Conservation (phyloP, 257 asterid species). For the Eucommia ulmoides region DNA sequence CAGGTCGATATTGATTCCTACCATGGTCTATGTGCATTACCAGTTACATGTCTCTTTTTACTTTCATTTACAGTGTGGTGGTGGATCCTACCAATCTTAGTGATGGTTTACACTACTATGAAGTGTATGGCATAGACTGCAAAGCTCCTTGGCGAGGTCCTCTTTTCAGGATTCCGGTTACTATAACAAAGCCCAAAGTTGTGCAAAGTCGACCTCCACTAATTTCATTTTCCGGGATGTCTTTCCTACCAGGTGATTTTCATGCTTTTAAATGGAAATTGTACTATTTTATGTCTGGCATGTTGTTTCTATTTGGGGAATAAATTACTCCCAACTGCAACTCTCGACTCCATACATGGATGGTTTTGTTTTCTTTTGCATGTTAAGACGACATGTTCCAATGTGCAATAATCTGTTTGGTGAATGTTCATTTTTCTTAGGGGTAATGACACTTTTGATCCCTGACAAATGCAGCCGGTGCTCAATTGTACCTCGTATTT, state of each 20-base stretch:
- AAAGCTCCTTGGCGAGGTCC: conserved; percentile 98
- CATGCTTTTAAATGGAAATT: conserved; percentile 1
- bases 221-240: conserved; percentile 47
- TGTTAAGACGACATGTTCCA: too few relatives aligned
- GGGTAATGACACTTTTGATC: too few relatives aligned
- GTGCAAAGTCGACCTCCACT: conserved; percentile 64
- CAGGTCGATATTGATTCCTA: too few relatives aligned
- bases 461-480: too few relatives aligned
- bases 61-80: conserved; percentile 50
- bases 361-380: too few relatives aligned
- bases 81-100: conserved; percentile 80
- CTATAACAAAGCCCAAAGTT: conserved; percentile 71
- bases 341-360: background rate
- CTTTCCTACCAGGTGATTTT: conserved; percentile 69
- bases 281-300: background rate
- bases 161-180: conserved; percentile 82
- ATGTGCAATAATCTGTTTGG: too few relatives aligned
- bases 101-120: conserved; percentile 87
- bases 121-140: conserved; percentile 79
- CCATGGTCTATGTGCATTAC: background rate
- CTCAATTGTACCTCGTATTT: too few relatives aligned
- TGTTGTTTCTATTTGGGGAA: background rate
- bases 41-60: conserved; percentile 10
- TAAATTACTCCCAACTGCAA: background rate
- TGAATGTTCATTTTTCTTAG: too few relatives aligned